phyloP scores from a whole-genome alignment of 1,284 basidiomycete species.

The Moesziomyces sp. region DNA sequence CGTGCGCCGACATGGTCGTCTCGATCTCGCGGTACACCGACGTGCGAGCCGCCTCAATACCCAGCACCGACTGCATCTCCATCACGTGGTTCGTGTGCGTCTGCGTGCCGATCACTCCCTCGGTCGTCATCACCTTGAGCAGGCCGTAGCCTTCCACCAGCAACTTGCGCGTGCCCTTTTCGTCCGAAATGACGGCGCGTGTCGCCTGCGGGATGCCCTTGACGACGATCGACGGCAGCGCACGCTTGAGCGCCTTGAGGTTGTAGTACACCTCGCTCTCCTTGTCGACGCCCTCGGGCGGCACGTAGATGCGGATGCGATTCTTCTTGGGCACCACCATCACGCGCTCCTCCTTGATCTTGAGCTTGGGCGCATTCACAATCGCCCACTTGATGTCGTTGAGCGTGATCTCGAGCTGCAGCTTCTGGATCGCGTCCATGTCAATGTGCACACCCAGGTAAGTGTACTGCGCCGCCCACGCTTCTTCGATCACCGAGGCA shows the following conservation, averaged over 20 bases:
- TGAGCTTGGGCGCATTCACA: slow-evolving; percentile 86
- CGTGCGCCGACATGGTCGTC: slow-evolving; percentile 95
- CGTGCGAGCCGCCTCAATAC: slow-evolving; percentile 93
- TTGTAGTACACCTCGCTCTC: slow-evolving; percentile 71
- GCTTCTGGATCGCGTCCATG: slow-evolving; percentile 84
- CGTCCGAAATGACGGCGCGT: slow-evolving; percentile 65
- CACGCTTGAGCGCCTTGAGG: slow-evolving; percentile 65
- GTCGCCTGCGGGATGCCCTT: slow-evolving; percentile 63
- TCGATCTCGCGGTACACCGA: slow-evolving; percentile 97
- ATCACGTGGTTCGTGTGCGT: slow-evolving; percentile 98
- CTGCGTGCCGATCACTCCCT: slow-evolving; percentile 90
- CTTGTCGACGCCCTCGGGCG: slow-evolving; percentile 74
- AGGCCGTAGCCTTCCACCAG: slow-evolving; percentile 87
- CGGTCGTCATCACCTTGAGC: slow-evolving; percentile 95
- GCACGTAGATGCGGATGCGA: slow-evolving; percentile 81
- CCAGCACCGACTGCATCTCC: slow-evolving; percentile 91
- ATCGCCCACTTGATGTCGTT: slow-evolving; percentile 95
- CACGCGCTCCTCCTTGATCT: slow-evolving; percentile 80
- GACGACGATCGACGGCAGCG: slow-evolving; percentile 61
- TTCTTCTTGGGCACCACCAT: slow-evolving; percentile 72
- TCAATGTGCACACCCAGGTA: slow-evolving; percentile 95
- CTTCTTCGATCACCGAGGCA: slow-evolving; percentile 91
- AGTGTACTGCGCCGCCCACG: slow-evolving; percentile 90
- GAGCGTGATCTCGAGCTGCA: slow-evolving; percentile 92
- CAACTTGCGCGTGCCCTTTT: slow-evolving; percentile 64